Percentiles rank a stretch among this genome's conserved stretches.
These are phyloP conservation scores for Pseudogymnoascus sp. DNA, from an alignment of 2,329 filamentous ascomycete genomes.

Conservation along the genomic window DNA sequence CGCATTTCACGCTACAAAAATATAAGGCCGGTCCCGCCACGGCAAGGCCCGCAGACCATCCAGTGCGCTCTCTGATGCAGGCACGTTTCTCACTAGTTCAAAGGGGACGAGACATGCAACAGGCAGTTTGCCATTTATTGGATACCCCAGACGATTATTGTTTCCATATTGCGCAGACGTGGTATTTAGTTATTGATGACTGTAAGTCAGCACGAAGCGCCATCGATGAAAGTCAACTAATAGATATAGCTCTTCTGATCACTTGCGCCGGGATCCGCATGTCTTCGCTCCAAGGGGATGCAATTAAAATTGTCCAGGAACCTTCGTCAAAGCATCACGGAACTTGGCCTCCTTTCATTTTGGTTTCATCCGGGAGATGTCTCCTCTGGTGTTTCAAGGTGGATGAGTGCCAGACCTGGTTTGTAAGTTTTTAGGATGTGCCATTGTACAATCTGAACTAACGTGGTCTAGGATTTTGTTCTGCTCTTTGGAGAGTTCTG, in stretches of 20 bases:
- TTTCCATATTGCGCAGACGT: slow-evolving; percentile 41
- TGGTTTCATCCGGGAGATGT: slow-evolving; percentile 29
- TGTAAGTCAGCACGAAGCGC: slow-evolving; percentile 25
- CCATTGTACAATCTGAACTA: not conserved
- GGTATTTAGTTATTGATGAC: slow-evolving; percentile 38
- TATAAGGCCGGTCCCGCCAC: slow-evolving; percentile 32
- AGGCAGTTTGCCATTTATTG: slow-evolving; percentile 36
- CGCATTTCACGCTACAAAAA: slow-evolving; percentile 39
- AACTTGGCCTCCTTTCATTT: slow-evolving; percentile 22
- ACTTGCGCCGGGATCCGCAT: slow-evolving; percentile 35
- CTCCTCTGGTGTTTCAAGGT: slow-evolving; percentile 33
- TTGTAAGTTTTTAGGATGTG: slow-evolving; percentile 29
- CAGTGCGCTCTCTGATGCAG: slow-evolving; percentile 37
- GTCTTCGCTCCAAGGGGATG: slow-evolving; percentile 27
- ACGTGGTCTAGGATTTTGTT: slow-evolving; percentile 28
- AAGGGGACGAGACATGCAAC: slow-evolving; percentile 36
- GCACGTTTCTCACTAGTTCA: slow-evolving; percentile 33
- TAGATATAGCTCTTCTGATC: slow-evolving; percentile 27
- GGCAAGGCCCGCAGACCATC: slow-evolving; percentile 29
- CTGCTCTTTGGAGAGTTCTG: slow-evolving; percentile 37
- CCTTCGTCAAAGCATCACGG: slow-evolving; percentile 20
- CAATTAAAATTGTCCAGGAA: slow-evolving; percentile 26
- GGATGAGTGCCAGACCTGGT: slow-evolving; percentile 37
- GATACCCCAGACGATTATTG: slow-evolving; percentile 31
- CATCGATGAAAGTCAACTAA: not conserved